Evolutionary conservation across 768 basidiomycete genomes (phyloP).

Genomic region (Suillus americanus): DNA sequence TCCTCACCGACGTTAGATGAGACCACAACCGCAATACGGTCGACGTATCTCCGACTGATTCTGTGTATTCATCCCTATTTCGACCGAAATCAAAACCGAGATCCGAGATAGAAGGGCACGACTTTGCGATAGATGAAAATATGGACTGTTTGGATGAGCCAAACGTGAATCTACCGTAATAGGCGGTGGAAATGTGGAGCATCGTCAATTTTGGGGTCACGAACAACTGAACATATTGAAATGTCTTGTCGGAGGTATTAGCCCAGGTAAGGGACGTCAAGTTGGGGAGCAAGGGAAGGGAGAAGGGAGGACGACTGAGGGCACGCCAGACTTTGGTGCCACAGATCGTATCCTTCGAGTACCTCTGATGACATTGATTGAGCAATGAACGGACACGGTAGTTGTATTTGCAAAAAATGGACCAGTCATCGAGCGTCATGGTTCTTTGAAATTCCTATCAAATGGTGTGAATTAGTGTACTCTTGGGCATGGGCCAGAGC

Average conservation of each 20-base stretch:
- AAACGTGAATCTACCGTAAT: too few species aligned
- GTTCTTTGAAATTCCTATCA: background rate
- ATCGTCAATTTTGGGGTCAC: background rate
- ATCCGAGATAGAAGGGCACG: background rate
- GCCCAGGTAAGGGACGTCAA: background rate
- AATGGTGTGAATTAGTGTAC: background rate
- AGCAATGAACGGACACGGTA: constrained; percentile 9
- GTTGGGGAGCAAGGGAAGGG: background rate
- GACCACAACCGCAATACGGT: background rate
- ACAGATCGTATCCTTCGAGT: background rate
- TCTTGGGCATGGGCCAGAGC: background rate
- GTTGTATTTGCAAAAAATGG: background rate
- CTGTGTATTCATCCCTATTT: too few species aligned
- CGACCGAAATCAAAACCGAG: too few species aligned
- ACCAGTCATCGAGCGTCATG: background rate
- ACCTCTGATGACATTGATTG: background rate
- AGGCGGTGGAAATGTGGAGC: background rate
- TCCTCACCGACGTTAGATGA: background rate
- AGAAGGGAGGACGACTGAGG: background rate
- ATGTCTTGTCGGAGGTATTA: too few species aligned
- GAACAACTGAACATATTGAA: background rate
- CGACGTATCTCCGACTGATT: background rate
- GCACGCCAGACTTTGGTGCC: background rate
- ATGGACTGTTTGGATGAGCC: background rate
- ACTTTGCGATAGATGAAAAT: background rate